Conservation (phyloP, 1,284 basidiomycete genomes). For the Ustilago cynodontis region DNA sequence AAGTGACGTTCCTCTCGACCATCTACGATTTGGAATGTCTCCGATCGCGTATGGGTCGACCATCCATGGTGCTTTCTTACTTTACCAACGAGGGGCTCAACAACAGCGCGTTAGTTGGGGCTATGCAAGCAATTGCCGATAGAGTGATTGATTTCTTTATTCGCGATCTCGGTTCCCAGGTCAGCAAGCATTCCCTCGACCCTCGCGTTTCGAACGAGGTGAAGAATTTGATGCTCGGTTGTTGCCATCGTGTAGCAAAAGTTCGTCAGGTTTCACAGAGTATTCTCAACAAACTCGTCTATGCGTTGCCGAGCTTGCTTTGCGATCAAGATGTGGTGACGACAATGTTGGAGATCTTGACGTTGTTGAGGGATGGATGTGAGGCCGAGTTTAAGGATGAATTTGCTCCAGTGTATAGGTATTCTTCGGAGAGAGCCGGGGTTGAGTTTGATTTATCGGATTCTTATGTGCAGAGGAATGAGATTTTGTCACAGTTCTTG, state of each 20-base stretch:
- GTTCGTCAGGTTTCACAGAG: conserved; percentile 84
- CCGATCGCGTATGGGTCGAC: conserved; percentile 82
- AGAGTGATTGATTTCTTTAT: conserved; percentile 75
- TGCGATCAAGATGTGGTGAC: conserved; percentile 86
- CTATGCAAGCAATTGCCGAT: conserved; percentile 87
- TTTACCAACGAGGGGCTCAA: conserved; percentile 91
- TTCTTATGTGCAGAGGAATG: conserved; percentile 85
- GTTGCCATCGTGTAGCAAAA: conserved; percentile 85
- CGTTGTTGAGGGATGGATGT: conserved; percentile 85
- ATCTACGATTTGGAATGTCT: conserved; percentile 91
- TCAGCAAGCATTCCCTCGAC: conserved; percentile 83
- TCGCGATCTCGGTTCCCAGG: conserved; percentile 73
- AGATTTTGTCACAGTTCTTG: conserved; percentile 82
- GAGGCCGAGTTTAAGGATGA: conserved; percentile 93
- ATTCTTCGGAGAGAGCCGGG: conserved; percentile 80
- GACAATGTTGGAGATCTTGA: conserved; percentile 86
- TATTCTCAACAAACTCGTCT: conserved; percentile 86
- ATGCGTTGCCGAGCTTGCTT: conserved; percentile 93
- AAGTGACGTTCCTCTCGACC: conserved; percentile 86
- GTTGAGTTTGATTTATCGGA: conserved; percentile 87
- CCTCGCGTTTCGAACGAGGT: conserved; percentile 81
- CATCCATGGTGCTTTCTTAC: conserved; percentile 86
- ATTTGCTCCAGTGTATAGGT: conserved; percentile 90
- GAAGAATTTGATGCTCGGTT: conserved; percentile 80
- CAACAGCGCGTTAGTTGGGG: conserved; percentile 76